A percentile compares a stretch with the other conserved stretches of the same genome.
Evolutionary conservation across 139 green algal species (phyloP).

Genomic region (Chloropicon primus): DNA sequence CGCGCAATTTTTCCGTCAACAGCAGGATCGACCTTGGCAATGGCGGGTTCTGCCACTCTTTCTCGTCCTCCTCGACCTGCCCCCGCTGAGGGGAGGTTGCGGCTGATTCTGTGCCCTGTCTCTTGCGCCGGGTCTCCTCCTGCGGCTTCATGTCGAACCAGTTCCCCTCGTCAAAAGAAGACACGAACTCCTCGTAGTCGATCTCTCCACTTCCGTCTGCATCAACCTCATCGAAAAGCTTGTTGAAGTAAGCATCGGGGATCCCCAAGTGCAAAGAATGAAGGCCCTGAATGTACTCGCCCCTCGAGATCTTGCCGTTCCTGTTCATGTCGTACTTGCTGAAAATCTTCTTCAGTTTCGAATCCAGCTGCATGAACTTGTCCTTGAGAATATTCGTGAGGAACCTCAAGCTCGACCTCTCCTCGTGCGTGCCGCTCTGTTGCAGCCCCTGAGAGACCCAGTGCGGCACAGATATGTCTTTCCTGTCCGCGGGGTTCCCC

Average conservation of each 20-base stretch:
- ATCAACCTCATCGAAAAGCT: not conserved
- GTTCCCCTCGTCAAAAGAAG: not conserved
- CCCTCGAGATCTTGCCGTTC: not conserved
- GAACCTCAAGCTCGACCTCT: not conserved
- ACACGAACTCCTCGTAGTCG: slow-evolving; percentile 47
- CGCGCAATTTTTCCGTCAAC: not conserved
- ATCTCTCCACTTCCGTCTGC: slow-evolving; percentile 34
- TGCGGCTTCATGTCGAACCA: not conserved
- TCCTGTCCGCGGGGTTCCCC: not conserved
- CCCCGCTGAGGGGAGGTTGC: too few relatives aligned
- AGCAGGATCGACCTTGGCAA: not conserved
- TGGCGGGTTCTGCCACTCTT: not conserved
- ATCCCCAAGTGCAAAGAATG: not conserved
- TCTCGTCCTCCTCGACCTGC: not conserved
- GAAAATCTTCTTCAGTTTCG: not conserved
- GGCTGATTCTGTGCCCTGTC: not conserved
- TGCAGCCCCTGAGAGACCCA: not conserved
- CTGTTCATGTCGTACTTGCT: not conserved
- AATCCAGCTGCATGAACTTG: not conserved
- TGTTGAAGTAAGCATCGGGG: not conserved
- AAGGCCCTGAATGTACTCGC: not conserved
- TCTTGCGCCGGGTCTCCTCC: not conserved
- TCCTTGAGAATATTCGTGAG: not conserved
- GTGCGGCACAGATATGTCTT: not conserved
- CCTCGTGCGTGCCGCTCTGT: not conserved